Evolutionary conservation across 164 flowering plant species (phyloP).

Genomic region (Dillenia turbinata): DNA sequence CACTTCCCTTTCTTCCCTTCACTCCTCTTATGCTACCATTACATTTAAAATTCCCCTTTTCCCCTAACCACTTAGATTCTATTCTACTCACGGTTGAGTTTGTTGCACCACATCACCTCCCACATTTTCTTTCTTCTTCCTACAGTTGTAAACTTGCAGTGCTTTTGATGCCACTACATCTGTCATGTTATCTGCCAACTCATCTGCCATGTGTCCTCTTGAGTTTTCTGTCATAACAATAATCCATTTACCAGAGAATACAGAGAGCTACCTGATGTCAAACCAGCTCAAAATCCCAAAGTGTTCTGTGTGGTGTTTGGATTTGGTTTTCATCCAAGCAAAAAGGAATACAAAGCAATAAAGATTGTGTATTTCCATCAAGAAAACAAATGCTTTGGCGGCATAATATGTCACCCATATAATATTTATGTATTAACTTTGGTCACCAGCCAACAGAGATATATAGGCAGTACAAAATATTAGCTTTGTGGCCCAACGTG

Average conservation of each 20-base stretch:
- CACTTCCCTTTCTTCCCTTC: no score
- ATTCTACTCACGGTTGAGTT: no score
- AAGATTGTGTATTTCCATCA: constrained; percentile 1
- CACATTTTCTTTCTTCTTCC: no score
- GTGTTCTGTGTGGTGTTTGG: constrained; percentile 3
- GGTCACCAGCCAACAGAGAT: constrained; percentile 10
- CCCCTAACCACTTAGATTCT: no score
- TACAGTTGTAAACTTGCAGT: no score
- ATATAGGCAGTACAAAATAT: constrained; percentile 1
- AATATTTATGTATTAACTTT: constrained; percentile 6
- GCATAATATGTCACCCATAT: neutral
- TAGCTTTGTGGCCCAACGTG: neutral
- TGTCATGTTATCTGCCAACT: no score
- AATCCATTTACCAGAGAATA: constrained; percentile 14
- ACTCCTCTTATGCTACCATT: no score
- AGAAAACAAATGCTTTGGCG: neutral
- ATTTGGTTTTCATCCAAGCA: constrained; percentile 10
- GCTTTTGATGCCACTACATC: no score
- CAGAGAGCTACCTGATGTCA: constrained; percentile 4
- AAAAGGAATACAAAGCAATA: constrained; percentile 15
- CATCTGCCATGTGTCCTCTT: no score
- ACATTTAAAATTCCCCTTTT: no score
- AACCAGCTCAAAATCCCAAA: neutral
- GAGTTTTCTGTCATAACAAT: no score
- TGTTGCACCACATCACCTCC: no score